phyloP scores from a whole-genome alignment of 2,329 filamentous ascomycete species.

The Stemphylium lycopersici region DNA sequence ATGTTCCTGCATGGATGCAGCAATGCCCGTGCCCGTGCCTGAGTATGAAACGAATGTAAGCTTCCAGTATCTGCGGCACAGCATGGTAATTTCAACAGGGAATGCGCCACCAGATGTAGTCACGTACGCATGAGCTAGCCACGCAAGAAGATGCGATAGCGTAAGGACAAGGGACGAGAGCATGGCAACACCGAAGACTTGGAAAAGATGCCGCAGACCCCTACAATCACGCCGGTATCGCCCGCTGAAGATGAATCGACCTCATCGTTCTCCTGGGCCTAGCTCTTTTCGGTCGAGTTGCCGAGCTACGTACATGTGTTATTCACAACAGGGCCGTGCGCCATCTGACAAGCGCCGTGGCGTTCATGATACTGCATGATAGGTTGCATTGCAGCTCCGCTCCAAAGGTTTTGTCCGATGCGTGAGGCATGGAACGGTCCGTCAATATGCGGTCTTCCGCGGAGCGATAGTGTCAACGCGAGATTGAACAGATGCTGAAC shows the following conservation, averaged over 20 bases:
- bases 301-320: constrained; percentile 6
- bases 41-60: constrained; percentile 5
- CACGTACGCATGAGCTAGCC: not conserved
- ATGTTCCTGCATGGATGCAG: constrained; percentile 11
- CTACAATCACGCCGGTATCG: constrained; percentile 1
- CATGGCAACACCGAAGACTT: not conserved
- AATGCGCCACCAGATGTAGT: not conserved
- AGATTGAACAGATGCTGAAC: not conserved
- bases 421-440: constrained; percentile 3
- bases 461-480: not conserved
- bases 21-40: not conserved
- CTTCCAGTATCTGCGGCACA: constrained; percentile 2
- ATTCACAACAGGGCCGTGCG: constrained; percentile 9
- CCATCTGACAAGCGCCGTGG: constrained; percentile 19
- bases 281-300: constrained; percentile 7
- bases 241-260: constrained; percentile 11
- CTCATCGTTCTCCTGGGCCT: constrained; percentile 1
- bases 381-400: not conserved
- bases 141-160: not conserved
- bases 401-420: not conserved
- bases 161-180: not conserved
- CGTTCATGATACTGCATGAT: constrained; percentile 2
- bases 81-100: constrained; percentile 1
- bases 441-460: not conserved
- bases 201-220: constrained; percentile 2